A percentile compares a stretch with the other conserved stretches of the same genome.
Evolutionary conservation across 495 filamentous ascomycete species (phyloP).

Genomic region (Trypethelium eluteriae): DNA sequence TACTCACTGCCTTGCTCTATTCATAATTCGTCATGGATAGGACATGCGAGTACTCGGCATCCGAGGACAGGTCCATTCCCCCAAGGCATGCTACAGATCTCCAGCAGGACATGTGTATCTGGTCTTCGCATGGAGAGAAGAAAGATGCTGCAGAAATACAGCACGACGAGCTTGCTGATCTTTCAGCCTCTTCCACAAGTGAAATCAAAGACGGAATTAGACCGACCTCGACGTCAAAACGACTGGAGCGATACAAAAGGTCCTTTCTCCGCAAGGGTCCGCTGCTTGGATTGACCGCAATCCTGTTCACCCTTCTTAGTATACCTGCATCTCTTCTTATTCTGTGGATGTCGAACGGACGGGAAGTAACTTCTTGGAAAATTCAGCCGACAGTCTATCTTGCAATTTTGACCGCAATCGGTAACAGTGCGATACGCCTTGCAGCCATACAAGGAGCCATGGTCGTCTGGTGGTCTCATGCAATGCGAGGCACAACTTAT

Average conservation of each 20-base stretch:
- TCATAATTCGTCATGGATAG: slow-evolving; percentile 1
- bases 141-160: slow-evolving; percentile 7
- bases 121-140: slow-evolving; percentile 12
- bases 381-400: slow-evolving; percentile 14
- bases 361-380: slow-evolving; percentile 9
- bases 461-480: slow-evolving; percentile 12
- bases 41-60: slow-evolving; percentile 10
- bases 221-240: slow-evolving; percentile 7
- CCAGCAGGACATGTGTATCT: not conserved
- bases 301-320: slow-evolving; percentile 12
- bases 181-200: slow-evolving; percentile 2
- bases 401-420: slow-evolving; percentile 15
- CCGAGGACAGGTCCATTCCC: slow-evolving; percentile 7
- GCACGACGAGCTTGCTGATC: slow-evolving; percentile 8
- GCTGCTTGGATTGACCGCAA: slow-evolving; percentile 12
- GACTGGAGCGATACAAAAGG: slow-evolving; percentile 10
- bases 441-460: slow-evolving; percentile 16
- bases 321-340: slow-evolving; percentile 13
- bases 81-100: not conserved
- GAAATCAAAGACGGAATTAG: slow-evolving; percentile 10
- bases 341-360: slow-evolving; percentile 12
- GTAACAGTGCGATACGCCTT: slow-evolving; percentile 10
- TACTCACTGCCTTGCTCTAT: slow-evolving; percentile 9
- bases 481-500: slow-evolving; percentile 12
- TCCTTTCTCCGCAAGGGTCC: slow-evolving; percentile 16